phyloP scores from a whole-genome alignment of 2,329 filamentous ascomycete genomes.

The Trichophyton simii region DNA sequence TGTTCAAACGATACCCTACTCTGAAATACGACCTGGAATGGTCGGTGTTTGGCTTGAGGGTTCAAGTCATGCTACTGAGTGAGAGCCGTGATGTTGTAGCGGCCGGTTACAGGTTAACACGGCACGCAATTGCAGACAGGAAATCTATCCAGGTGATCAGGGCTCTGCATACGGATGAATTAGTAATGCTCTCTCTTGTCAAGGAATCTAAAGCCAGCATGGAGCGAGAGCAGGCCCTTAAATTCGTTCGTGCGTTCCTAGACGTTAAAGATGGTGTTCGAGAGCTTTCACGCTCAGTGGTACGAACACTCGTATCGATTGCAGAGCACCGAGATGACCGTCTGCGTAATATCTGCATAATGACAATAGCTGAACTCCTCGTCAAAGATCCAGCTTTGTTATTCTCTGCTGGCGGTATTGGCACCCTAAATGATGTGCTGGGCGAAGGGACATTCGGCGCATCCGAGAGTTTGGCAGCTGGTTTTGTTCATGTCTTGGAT shows the following conservation, averaged over 20 bases:
- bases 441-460: slow-evolving; percentile 85
- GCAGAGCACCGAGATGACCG: slow-evolving; percentile 79
- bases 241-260: slow-evolving; percentile 87
- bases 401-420: slow-evolving; percentile 70
- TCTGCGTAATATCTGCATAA: slow-evolving; percentile 75
- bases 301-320: slow-evolving; percentile 79
- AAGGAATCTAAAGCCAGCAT: slow-evolving; percentile 96
- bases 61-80: slow-evolving; percentile 91
- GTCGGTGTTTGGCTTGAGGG: slow-evolving; percentile 84
- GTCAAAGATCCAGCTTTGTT: slow-evolving; percentile 72
- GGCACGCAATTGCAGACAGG: slow-evolving; percentile 87
- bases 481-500: slow-evolving; percentile 84
- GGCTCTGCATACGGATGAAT: slow-evolving; percentile 74
- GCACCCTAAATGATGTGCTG: slow-evolving; percentile 79
- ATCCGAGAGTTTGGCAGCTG: slow-evolving; percentile 73
- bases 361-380: slow-evolving; percentile 85
- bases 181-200: slow-evolving; percentile 82
- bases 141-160: slow-evolving; percentile 82
- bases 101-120: slow-evolving; percentile 81
- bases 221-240: slow-evolving; percentile 90
- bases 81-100: slow-evolving; percentile 93
- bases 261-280: slow-evolving; percentile 86
- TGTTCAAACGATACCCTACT: slow-evolving; percentile 87
- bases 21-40: slow-evolving; percentile 95
- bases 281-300: slow-evolving; percentile 75